These are phyloP conservation scores for Neurospora sublineolata DNA, from an alignment of 495 filamentous ascomycete species.

Conservation along the genomic window DNA sequence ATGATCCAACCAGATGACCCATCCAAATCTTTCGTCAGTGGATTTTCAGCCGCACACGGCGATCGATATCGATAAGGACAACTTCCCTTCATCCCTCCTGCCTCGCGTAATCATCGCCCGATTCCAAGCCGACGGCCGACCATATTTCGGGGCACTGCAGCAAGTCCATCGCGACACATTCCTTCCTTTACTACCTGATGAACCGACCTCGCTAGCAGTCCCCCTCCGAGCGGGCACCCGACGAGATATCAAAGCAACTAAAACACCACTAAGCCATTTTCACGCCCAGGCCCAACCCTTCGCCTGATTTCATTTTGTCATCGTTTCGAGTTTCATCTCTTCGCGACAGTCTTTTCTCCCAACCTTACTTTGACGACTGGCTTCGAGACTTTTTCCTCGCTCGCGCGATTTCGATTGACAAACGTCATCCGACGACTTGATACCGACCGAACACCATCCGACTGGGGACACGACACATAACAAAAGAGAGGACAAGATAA, in stretches of 20 bases:
- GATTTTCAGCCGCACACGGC: not conserved
- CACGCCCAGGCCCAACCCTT: not conserved
- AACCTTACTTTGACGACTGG: not conserved
- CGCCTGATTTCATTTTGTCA: not conserved
- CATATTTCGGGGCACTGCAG: not conserved
- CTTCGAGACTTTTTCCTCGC: not conserved
- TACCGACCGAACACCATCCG: not conserved
- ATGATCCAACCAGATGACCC: not conserved
- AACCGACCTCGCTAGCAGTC: slow-evolving; percentile 14
- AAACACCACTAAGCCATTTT: not conserved
- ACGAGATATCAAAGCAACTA: slow-evolving; percentile 2
- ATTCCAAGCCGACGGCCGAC: not conserved
- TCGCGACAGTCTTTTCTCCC: slow-evolving; percentile 5
- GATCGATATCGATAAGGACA: not conserved
- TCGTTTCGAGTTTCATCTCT: not conserved
- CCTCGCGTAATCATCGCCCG: not conserved
- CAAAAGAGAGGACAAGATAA: not conserved
- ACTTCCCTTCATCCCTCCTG: not conserved
- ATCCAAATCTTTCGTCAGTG: not conserved
- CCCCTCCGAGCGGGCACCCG: slow-evolving; percentile 1
- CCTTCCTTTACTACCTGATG: slow-evolving; percentile 16
- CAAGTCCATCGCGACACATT: slow-evolving; percentile 5
- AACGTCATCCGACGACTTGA: not conserved
- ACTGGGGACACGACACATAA: not conserved
- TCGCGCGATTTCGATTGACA: not conserved